Evolutionary conservation across 1,284 basidiomycete genomes (phyloP), one percentile per base, ranked within the genome.

Genomic region (Rhodotorula sp.): DNA sequence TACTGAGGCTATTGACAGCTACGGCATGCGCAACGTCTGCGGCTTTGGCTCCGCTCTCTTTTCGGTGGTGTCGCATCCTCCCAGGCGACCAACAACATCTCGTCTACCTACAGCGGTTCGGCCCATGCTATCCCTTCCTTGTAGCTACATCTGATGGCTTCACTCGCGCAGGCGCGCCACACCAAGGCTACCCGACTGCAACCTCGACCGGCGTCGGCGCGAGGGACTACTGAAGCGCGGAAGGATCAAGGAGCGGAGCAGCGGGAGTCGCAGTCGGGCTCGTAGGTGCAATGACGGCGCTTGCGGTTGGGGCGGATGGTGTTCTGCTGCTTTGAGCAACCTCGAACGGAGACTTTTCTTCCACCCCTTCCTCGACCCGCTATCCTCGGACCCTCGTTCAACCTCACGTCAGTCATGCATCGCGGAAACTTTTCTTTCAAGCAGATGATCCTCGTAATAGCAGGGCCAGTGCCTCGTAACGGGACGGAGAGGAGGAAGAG

Each of bases 11-110:
- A n/a, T n/a, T 22, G 13, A 27, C 57, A 67, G 65, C 36, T 51
- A 71, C 57, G 63, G 66, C 15, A 53, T 68, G 9, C 63, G 70
- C 11, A 51, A 66, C 19, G 57, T 71, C 19, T 71, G 70, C 51
- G 70, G 66, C 10, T 53, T 71, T 9, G 70, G 63, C 1, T 64
- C 54, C 6, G 63, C 60, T 7, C 48, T 71, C 7, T 49, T n/a
- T n/a, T 68, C 8, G 70, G 70, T 17, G 60, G 64, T 7, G 66
- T 67, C 24, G 70, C 65, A 0, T 27, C 64, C 5, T 65, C 63
- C 6, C 62, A 67, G 29, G 57, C 48, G 5, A 27, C 30, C 1
- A 19, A 54, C 13, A 30, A 54, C 4, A 29, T 66, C 56, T 51
- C 54, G 0, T 71, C 67, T 56, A 68, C 70, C 13, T 71, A 71